These are phyloP conservation scores for Trichaptum fuscoviolaceum DNA, from an alignment of 768 basidiomycete species.

Conservation along the genomic window DNA sequence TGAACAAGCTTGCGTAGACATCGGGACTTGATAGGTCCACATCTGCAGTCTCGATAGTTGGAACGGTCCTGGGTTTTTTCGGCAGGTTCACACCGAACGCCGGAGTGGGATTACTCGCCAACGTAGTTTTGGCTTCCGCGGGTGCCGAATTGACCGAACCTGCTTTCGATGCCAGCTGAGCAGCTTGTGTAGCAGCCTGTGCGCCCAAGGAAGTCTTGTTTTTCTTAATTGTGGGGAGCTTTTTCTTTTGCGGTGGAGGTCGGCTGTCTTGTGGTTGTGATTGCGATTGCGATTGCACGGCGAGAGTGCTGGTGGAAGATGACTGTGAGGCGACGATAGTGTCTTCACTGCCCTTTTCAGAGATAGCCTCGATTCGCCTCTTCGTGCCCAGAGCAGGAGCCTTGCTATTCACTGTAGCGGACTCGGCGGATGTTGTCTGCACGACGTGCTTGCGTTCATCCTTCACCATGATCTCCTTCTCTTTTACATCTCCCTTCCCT, in stretches of 20 bases:
- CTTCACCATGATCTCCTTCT: conserved; percentile 33
- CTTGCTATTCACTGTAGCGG: neutral
- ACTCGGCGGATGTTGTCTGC: neutral
- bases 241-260: conserved; percentile 48
- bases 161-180: neutral
- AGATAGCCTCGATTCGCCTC: neutral
- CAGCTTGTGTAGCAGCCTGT: neutral
- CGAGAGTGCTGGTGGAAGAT: neutral
- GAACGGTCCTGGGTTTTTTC: neutral
- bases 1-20: conserved; percentile 19
- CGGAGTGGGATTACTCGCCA: neutral
- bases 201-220: conserved; percentile 36
- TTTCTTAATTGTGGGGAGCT: conserved; percentile 67
- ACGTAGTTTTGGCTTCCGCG: neutral
- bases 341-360: neutral
- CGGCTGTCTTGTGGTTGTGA: conserved; percentile 16
- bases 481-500: conserved; percentile 29
- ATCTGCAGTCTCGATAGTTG: conserved; percentile 11
- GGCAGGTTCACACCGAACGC: neutral
- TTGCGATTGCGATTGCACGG: neutral
- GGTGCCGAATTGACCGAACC: neutral
- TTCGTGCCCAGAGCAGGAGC: neutral
- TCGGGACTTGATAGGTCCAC: conserved; percentile 18
- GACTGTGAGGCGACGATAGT: neutral
- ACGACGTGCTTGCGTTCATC: conserved; percentile 29